These are phyloP conservation scores for Melanogaster broomeanus DNA, from an alignment of 768 basidiomycete genomes.

Conservation along the genomic window DNA sequence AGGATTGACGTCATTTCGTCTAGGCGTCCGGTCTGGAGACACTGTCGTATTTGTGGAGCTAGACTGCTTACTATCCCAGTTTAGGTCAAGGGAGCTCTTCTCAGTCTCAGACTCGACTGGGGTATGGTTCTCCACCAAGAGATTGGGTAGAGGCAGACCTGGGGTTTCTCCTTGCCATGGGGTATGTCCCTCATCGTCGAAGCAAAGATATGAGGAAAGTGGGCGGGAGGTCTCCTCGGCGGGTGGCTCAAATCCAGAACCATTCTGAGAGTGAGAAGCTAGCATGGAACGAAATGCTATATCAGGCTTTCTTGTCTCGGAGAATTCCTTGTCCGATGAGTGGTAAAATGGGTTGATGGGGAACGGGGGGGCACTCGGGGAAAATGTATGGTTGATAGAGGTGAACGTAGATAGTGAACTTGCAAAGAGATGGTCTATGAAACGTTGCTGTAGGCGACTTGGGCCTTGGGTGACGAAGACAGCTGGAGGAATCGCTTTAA, in stretches of 20 bases:
- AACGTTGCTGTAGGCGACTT: slow-evolving; percentile 33
- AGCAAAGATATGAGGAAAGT: slow-evolving; percentile 80
- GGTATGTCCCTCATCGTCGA: slow-evolving; percentile 85
- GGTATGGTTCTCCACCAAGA: slow-evolving; percentile 73
- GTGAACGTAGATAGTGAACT: slow-evolving; percentile 41
- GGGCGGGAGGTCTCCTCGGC: slow-evolving; percentile 63
- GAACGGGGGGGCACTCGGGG: slow-evolving; percentile 69
- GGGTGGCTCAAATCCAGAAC: slow-evolving; percentile 41
- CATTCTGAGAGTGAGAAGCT: slow-evolving; percentile 30
- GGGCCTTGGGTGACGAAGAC: slow-evolving; percentile 68
- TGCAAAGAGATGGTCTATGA: slow-evolving; percentile 31
- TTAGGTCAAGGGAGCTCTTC: slow-evolving; percentile 22
- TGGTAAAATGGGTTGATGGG: slow-evolving; percentile 77
- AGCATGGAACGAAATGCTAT: slow-evolving; percentile 43
- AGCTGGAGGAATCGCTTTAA: slow-evolving; percentile 81
- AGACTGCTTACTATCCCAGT: slow-evolving; percentile 33
- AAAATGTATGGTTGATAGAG: slow-evolving; percentile 42
- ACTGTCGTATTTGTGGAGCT: slow-evolving; percentile 51
- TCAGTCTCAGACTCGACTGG: slow-evolving; percentile 38
- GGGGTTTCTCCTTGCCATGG: slow-evolving; percentile 94
- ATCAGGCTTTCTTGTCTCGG: slow-evolving; percentile 48
- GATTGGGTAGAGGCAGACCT: slow-evolving; percentile 84
- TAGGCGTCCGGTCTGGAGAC: slow-evolving; percentile 83
- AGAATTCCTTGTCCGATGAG: slow-evolving; percentile 40
- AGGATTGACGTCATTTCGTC: slow-evolving; percentile 79